Evolutionary conservation across 202 grass and related monocot genomes (phyloP), one percentile per base, ranked within the genome.

Genomic region (Miscanthus sacchariflorus): DNA sequence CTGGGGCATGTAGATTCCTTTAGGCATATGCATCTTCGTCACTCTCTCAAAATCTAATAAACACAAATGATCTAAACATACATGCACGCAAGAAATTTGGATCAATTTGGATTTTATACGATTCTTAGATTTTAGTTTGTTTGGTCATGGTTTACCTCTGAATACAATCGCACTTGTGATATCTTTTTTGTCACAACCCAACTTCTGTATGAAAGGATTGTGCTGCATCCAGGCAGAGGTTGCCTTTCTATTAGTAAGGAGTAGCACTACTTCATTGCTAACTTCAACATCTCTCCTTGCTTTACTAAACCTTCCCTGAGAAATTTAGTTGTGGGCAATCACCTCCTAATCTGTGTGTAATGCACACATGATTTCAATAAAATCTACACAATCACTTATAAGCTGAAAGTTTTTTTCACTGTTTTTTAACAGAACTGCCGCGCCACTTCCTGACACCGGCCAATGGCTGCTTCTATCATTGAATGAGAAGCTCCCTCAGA

Each of bases 401-500:
- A 79, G 73, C 59, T 86, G 28, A 89, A 89, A 86, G 71, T 56
- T 0, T 68, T 68, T 70, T 3, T 2, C 17, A 11, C n/a, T 24
- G 21, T 19, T 82, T 50, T 70, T 86, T 86, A 75, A 77, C 88
- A 97, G 94, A 52, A 93, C 94, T 69, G 87, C 91, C 19, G 54
- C 87, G 63, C 97, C 97, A 8, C 93, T 99, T 82, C 97, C 97
- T 39, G 97, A 99, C 77, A 97, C 91, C 35, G 97, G 97, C 21
- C 97, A 97, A 90, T 99, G 97, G 97, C 68, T 99, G 77, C 90
- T 99, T 72, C 77, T 99, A 88, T 87, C 88, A 68, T 67, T 92
- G 83, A 99, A 99, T 19, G 94, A 99, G 87, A 99, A 86, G 72
- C 91, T 99, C 82, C 97, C 97, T 61, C 85, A 88, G 83, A 72